Base-by-base conservation (phyloP, 768 basidiomycete genomes). In the Serendipita sp. region DNA sequence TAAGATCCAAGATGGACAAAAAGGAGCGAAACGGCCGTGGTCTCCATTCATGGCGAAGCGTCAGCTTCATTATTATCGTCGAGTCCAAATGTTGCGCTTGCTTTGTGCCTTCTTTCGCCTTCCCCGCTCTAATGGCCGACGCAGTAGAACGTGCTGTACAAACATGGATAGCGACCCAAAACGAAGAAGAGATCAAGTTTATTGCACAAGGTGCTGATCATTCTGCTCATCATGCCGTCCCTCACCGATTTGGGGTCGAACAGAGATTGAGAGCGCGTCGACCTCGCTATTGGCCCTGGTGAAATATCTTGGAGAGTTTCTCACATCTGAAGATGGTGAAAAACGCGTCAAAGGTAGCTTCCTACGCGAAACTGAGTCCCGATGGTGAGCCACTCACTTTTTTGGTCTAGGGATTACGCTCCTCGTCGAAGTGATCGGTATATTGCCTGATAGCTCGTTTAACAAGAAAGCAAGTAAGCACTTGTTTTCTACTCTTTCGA, bases 1-100 rank as follows among this genome's bases (percentile, higher is more conserved):
- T 98, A 72, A 98, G 81, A 76, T 98, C 94, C 66, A 95, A 79
- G 56, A 91, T 71, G 61, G 89, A 89, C 50, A 91, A 76, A 73
- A 94, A 94, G 1, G 90, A 90, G 61, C 81, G 76, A 61, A 92
- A 75, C 34, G 90, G 88, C 81, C 86, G 83, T 65, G 88, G 81
- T 72, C 87, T 79, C 82, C 86, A 89, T 82, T 88, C 81, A 70
- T 82, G 85, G 70, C 84, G 84, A 70, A 90, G 81, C 71, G 79
- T 88, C 69, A 90, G 83, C 77, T 83, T 88, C 88, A 88, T 88
- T 3, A 17, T 20, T 38, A 26, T 13, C 26, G 13, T 56, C 20
- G 45, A 14, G 45, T 20, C 5, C 45, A 48, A n/a, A 48, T 48
- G 7, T 58, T 58, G 24, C 26, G 31, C 24, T 58, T 28, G 33